phyloP scores from a whole-genome alignment of 352 stramenopile genomes.

The Stramenopiles sp. region DNA sequence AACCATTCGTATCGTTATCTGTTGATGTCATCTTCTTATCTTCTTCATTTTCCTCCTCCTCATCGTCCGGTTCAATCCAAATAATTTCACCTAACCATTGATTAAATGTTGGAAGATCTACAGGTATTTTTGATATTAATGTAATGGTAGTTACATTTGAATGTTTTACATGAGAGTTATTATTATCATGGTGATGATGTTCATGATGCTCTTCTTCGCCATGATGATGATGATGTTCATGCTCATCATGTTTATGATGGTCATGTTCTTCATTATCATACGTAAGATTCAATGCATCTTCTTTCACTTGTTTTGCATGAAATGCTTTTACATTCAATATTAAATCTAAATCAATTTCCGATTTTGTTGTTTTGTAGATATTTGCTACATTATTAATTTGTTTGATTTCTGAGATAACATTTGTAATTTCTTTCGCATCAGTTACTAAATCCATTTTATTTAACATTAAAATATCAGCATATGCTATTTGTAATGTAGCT shows the following conservation, averaged over 20 bases:
- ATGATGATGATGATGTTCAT: background rate
- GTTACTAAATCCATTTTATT: slow-evolving; percentile 93
- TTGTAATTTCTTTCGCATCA: slow-evolving; percentile 26
- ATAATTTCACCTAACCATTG: too few relatives aligned
- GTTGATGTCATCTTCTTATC: too few relatives aligned
- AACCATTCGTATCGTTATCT: too few relatives aligned
- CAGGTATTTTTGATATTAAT: too few relatives aligned
- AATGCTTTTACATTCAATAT: slow-evolving; percentile 41
- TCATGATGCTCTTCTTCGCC: background rate
- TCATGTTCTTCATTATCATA: slow-evolving; percentile 22
- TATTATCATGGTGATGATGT: too few relatives aligned
- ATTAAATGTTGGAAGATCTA: too few relatives aligned
- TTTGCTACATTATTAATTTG: slow-evolving; percentile 42
- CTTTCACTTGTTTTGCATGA: slow-evolving; percentile 30
- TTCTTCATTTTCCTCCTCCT: too few relatives aligned
- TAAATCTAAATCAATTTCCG: slow-evolving; percentile 29
- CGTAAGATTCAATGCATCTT: slow-evolving; percentile 33
- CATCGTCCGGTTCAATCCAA: too few relatives aligned
- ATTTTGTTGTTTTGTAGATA: slow-evolving; percentile 37
- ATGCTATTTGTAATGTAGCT: slow-evolving; percentile 83
- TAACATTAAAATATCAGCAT: slow-evolving; percentile 90
- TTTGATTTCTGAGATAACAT: slow-evolving; percentile 28
- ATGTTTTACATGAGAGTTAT: too few relatives aligned
- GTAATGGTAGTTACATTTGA: too few relatives aligned
- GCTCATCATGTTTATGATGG: slow-evolving; percentile 17